These are phyloP conservation scores for Vigna angularis DNA, from an alignment of 306 rosid genomes.

Conservation along the genomic window DNA sequence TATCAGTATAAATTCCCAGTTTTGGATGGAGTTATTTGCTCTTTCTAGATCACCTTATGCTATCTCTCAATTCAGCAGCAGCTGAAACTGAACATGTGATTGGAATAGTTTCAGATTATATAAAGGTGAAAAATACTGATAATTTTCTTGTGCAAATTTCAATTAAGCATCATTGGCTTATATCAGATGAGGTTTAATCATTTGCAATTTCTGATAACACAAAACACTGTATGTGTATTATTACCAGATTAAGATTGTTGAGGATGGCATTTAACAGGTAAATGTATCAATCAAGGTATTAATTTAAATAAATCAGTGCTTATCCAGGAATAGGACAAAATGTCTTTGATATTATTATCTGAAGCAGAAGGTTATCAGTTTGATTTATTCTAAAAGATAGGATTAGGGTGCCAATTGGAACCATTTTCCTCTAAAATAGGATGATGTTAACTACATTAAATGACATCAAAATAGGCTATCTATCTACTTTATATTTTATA, in stretches of 20 bases:
- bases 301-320: neutral
- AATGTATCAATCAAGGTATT: neutral
- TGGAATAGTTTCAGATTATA: neutral
- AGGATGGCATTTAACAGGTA: neutral
- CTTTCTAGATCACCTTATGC: slow-evolving; percentile 19
- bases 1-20: slow-evolving; percentile 36
- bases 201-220: neutral
- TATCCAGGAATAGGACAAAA: neutral
- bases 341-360: neutral
- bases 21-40: slow-evolving; percentile 29
- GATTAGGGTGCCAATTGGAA: neutral
- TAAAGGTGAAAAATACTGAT: neutral
- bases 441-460: too few species aligned
- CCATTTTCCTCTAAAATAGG: neutral
- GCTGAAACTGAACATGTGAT: slow-evolving; percentile 23
- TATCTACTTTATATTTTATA: too few species aligned
- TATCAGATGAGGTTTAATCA: too few species aligned
- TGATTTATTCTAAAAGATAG: neutral
- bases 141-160: neutral
- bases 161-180: neutral
- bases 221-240: neutral
- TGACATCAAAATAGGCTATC: too few species aligned
- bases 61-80: neutral
- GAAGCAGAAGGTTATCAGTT: neutral
- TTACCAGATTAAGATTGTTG: neutral